Base-by-base conservation (phyloP, 2,329 filamentous ascomycete species). In the Ophiostoma ips region DNA sequence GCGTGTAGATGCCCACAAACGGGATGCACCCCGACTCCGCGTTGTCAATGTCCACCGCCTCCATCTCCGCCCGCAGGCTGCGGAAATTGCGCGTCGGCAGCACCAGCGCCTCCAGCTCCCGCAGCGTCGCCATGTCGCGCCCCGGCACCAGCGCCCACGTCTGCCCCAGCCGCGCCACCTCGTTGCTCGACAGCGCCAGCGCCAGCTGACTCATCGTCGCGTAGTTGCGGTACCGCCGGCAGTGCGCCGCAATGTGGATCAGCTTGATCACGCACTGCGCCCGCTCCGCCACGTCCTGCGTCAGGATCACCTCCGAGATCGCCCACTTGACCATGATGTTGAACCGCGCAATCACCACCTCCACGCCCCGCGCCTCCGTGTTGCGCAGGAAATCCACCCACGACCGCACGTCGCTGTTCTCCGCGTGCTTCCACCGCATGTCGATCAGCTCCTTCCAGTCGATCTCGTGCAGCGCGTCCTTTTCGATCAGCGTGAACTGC, bases 281-380 rank as follows among this genome's bases (percentile, higher is more conserved):
- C 48, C 86, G 75, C 64, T 92, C 86, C 53, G 82, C 77, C 11
- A 82, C 65, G 50, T 81, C 70, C 55, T 82, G 76, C 0, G 84
- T 92, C 45, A 92, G 71, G 9, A 92, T 75, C 56, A 84, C 77
- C 63, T 90, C 84, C 1, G 85, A 90, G 28, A 88, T 76, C 28
- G 79, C 82, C 86, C 86, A 92, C 63, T 90, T 90, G 54, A 89
- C 85, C 69, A 90, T 84, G 55, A 92, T 77, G 63, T 92, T 92
- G 70, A 92, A 92, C 46, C 86, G 81, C 9, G 86, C 84, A 62
- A 90, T 85, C 45, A 89, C 84, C 19, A 92, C 82, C 60, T 90
- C 85, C 35, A 92, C 83, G 13, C 86, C 86, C 49, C 76, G 77
- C 2, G 83, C 81, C 57, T 86, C 80, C 40, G 81, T 75, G 46